Conservation (phyloP, 78 protist genomes). For the Polysphondylium violaceum region DNA sequence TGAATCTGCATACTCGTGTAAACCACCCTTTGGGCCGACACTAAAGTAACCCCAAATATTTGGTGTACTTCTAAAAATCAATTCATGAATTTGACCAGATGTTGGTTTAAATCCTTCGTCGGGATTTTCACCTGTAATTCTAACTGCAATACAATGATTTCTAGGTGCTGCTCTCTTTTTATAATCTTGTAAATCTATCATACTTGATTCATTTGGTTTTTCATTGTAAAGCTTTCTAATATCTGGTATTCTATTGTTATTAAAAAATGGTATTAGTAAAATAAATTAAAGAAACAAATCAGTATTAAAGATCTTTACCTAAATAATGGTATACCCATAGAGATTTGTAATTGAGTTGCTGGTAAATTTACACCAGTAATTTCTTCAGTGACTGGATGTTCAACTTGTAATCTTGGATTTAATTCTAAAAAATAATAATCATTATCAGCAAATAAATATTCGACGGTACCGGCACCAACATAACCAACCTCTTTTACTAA, state of each 20-base stretch:
- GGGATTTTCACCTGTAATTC: constrained; percentile 99
- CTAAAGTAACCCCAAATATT: constrained; percentile 98
- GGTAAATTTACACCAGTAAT: constrained; percentile 94
- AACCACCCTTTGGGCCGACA: constrained; percentile 79
- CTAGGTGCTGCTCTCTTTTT: constrained; percentile 25
- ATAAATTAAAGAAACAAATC: background rate
- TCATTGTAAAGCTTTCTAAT: constrained; percentile 87
- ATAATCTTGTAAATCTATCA: constrained; percentile 82
- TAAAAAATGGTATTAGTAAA: background rate
- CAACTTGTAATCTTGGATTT: constrained; percentile 95
- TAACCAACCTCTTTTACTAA: constrained; percentile 93
- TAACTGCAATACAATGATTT: constrained; percentile 96
- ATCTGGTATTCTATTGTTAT: constrained; percentile 87
- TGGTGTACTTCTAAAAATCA: constrained; percentile 92
- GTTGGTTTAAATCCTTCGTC: constrained; percentile 97
- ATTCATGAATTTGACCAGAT: constrained; percentile 89
- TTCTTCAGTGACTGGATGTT: constrained; percentile 94
- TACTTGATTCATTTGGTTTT: background rate
- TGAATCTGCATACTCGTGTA: constrained; percentile 81
- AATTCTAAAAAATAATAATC: constrained; percentile 92
- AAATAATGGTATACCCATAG: constrained; percentile 97
- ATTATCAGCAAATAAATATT: constrained; percentile 86
- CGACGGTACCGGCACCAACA: constrained; percentile 97
- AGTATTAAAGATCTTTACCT: constrained; percentile 28
- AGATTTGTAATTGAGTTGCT: constrained; percentile 96